Evolutionary conservation across 2,329 filamentous ascomycete genomes (phyloP).

Genomic region (Claviceps spartinae): DNA sequence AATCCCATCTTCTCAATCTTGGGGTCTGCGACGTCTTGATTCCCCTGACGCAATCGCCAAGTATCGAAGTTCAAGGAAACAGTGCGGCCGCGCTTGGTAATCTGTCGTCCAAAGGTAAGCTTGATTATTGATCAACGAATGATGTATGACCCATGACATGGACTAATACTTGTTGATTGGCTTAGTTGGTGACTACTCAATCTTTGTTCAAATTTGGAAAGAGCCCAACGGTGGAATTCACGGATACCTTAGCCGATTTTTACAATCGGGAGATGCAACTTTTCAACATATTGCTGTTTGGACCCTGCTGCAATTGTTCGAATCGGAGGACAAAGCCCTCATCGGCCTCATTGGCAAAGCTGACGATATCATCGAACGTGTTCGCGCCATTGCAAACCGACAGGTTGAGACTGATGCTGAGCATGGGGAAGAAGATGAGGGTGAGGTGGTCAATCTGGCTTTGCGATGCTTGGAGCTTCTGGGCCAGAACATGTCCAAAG

Average conservation of each 20-base stretch:
- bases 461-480: slow-evolving; percentile 80
- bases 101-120: slow-evolving; percentile 83
- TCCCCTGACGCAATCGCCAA: slow-evolving; percentile 84
- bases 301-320: slow-evolving; percentile 88
- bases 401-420: slow-evolving; percentile 79
- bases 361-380: slow-evolving; percentile 83
- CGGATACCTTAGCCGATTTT: slow-evolving; percentile 84
- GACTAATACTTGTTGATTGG: slow-evolving; percentile 1
- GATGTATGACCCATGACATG: not conserved
- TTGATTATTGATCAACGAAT: not conserved
- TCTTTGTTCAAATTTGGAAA: slow-evolving; percentile 89
- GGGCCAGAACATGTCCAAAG: slow-evolving; percentile 61
- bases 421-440: slow-evolving; percentile 78
- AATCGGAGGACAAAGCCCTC: slow-evolving; percentile 86
- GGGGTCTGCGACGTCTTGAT: slow-evolving; percentile 96
- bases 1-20: slow-evolving; percentile 76
- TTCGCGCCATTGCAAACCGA: slow-evolving; percentile 79
- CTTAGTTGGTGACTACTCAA: slow-evolving; percentile 85
- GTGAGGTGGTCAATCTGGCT: slow-evolving; percentile 82
- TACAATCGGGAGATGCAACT: slow-evolving; percentile 86
- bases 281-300: slow-evolving; percentile 99
- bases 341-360: slow-evolving; percentile 80
- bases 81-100: slow-evolving; percentile 93
- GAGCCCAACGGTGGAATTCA: slow-evolving; percentile 90
- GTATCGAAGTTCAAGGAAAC: slow-evolving; percentile 96